A percentile compares a stretch with the other conserved stretches of the same genome.
Evolutionary conservation across 805 yeast genomes (phyloP).

Genomic region (Diddensiella transvaalensis): DNA sequence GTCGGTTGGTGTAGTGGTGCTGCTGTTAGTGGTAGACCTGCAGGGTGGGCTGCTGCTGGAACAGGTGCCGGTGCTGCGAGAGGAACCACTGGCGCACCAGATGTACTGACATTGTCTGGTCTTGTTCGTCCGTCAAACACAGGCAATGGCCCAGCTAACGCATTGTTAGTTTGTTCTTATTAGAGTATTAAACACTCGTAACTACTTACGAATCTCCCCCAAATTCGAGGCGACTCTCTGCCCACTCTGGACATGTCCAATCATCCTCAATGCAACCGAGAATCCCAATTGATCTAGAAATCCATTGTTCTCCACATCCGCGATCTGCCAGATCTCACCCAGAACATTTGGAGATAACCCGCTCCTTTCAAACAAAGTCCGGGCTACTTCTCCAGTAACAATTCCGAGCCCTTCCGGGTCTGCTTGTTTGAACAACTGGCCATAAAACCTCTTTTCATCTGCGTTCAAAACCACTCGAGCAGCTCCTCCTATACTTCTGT

Average conservation of each 20-base stretch:
- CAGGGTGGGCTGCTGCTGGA: background rate
- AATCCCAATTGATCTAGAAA: constrained; percentile 77
- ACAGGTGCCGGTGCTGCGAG: constrained; percentile 25
- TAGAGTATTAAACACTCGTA: background rate
- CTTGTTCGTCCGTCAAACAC: constrained; percentile 42
- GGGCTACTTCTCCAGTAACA: constrained; percentile 83
- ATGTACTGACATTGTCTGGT: constrained; percentile 3
- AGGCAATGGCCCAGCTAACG: constrained; percentile 61
- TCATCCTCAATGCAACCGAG: constrained; percentile 79
- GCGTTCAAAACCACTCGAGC: constrained; percentile 43
- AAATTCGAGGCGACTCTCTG: constrained; percentile 51
- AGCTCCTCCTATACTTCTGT: background rate
- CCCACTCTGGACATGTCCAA: constrained; percentile 83
- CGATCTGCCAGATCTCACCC: constrained; percentile 91
- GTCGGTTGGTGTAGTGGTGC: constrained; percentile 1
- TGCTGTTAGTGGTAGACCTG: background rate
- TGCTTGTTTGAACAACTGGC: constrained; percentile 71
- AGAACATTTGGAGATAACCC: constrained; percentile 73
- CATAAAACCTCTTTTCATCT: constrained; percentile 73
- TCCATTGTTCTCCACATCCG: constrained; percentile 88
- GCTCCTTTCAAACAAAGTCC: constrained; percentile 78
- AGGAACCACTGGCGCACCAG: constrained; percentile 5
- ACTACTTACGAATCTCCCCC: constrained; percentile 35
- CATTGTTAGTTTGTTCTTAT: no score
- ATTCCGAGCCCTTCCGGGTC: constrained; percentile 78